A percentile compares a stretch with the other conserved stretches of the same genome.
Evolutionary conservation across 2,329 filamentous ascomycete genomes (phyloP).

Genomic region (Botrytis tulipae): DNA sequence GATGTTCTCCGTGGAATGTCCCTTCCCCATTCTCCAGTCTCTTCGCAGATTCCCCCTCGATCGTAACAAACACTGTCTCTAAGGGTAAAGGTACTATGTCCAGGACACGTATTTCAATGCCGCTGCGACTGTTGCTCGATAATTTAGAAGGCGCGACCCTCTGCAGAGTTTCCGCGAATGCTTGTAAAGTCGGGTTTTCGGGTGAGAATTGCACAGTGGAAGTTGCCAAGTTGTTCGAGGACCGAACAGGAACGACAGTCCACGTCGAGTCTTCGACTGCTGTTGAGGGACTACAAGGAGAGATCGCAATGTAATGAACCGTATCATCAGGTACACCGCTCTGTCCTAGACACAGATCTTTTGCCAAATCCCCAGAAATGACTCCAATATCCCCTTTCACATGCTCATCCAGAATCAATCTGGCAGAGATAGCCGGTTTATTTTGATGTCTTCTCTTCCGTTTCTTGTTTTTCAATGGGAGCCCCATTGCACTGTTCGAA

Average conservation of each 20-base stretch:
- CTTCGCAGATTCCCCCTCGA: slow-evolving; percentile 77
- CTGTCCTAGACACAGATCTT: slow-evolving; percentile 68
- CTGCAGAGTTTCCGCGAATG: slow-evolving; percentile 72
- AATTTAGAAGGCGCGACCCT: slow-evolving; percentile 74
- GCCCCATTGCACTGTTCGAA: slow-evolving; percentile 3
- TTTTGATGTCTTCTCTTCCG: slow-evolving; percentile 58
- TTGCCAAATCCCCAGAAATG: slow-evolving; percentile 81
- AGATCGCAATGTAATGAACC: slow-evolving; percentile 66
- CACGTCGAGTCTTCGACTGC: slow-evolving; percentile 64
- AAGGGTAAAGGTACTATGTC: slow-evolving; percentile 77
- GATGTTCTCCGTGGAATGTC: slow-evolving; percentile 70
- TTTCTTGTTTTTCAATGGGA: slow-evolving; percentile 36
- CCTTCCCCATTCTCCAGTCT: slow-evolving; percentile 80
- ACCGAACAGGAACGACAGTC: slow-evolving; percentile 77
- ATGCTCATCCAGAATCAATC: slow-evolving; percentile 80
- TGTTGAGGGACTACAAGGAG: slow-evolving; percentile 65
- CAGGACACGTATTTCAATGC: slow-evolving; percentile 80
- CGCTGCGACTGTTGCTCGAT: slow-evolving; percentile 67
- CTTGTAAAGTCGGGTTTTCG: slow-evolving; percentile 70
- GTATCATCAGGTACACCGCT: slow-evolving; percentile 47
- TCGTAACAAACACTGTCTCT: slow-evolving; percentile 81
- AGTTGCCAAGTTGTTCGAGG: slow-evolving; percentile 62
- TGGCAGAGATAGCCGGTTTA: slow-evolving; percentile 74
- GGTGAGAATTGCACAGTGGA: slow-evolving; percentile 80
- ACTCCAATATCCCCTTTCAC: slow-evolving; percentile 83